phyloP scores from a whole-genome alignment of 2,329 filamentous ascomycete genomes.

The Xylaria sp. region DNA sequence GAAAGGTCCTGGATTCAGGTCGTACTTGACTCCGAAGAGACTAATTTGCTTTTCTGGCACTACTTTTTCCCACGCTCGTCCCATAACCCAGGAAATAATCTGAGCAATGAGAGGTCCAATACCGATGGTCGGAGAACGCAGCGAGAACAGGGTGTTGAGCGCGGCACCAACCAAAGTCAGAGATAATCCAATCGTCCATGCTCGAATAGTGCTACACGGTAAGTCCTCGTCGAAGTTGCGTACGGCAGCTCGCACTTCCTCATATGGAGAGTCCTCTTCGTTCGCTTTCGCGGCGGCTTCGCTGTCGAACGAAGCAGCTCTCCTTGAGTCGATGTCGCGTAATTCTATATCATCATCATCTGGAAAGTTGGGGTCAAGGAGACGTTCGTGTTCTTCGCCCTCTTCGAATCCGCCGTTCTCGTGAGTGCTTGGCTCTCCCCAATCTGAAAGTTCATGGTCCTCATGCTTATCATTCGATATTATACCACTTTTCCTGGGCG shows the following conservation, averaged over 20 bases:
- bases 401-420: conserved; percentile 54
- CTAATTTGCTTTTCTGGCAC: conserved; percentile 62
- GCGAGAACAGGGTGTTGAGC: conserved; percentile 72
- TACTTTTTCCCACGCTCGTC: conserved; percentile 68
- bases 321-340: conserved; percentile 38
- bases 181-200: conserved; percentile 70
- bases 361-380: conserved; percentile 65
- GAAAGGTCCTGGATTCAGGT: conserved; percentile 74
- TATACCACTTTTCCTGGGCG: background rate
- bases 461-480: conserved; percentile 17
- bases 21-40: conserved; percentile 65
- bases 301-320: conserved; percentile 44
- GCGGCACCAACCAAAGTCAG: conserved; percentile 68
- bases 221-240: conserved; percentile 72
- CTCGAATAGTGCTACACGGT: conserved; percentile 73
- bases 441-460: conserved; percentile 31
- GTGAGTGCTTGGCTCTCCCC: conserved; percentile 52
- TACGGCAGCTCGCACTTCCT: conserved; percentile 73
- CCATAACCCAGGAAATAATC: conserved; percentile 72
- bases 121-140: conserved; percentile 70
- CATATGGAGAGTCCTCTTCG: conserved; percentile 70
- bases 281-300: conserved; percentile 51
- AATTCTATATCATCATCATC: conserved; percentile 56
- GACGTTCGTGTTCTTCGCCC: conserved; percentile 65
- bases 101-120: conserved; percentile 71